Percentiles rank a stretch among this genome's conserved stretches.
Evolutionary conservation across 2,329 filamentous ascomycete genomes (phyloP).

Genomic region (Colletotrichum orbiculare): DNA sequence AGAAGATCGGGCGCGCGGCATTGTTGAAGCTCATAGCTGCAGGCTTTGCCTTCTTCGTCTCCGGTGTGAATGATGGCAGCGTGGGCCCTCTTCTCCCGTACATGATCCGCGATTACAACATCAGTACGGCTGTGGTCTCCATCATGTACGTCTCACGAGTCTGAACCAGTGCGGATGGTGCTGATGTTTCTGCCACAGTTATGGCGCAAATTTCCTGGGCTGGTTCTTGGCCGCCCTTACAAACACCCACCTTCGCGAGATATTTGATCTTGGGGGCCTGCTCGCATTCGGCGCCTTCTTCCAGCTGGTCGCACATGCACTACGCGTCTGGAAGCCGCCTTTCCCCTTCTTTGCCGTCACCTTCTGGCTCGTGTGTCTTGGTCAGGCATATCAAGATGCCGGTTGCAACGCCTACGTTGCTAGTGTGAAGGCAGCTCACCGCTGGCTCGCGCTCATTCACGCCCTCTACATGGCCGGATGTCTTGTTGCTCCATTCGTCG

Average conservation of each 20-base stretch:
- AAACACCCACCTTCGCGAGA: slow-evolving; percentile 63
- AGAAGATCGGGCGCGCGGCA: slow-evolving; percentile 38
- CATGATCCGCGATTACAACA: slow-evolving; percentile 65
- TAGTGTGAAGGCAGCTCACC: slow-evolving; percentile 60
- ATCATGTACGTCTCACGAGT: slow-evolving; percentile 53
- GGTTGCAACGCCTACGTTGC: slow-evolving; percentile 72
- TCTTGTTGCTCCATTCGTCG: slow-evolving; percentile 66
- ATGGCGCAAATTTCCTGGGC: slow-evolving; percentile 67
- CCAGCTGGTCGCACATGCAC: slow-evolving; percentile 64
- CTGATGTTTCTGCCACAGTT: too few relatives aligned
- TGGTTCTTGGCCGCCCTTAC: slow-evolving; percentile 69
- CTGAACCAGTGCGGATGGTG: too few relatives aligned
- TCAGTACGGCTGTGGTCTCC: slow-evolving; percentile 63
- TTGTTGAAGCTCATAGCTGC: slow-evolving; percentile 63
- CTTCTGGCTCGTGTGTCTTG: slow-evolving; percentile 68
- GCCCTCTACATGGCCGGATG: slow-evolving; percentile 70
- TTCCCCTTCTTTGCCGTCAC: slow-evolving; percentile 67
- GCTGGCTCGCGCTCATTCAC: slow-evolving; percentile 73
- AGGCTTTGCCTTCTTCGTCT: slow-evolving; percentile 73
- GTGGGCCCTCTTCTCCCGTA: slow-evolving; percentile 73
- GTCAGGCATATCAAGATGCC: slow-evolving; percentile 72
- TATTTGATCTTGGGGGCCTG: slow-evolving; percentile 66
- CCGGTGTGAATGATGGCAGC: slow-evolving; percentile 73
- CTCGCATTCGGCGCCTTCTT: slow-evolving; percentile 65
- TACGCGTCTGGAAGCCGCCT: slow-evolving; percentile 67